Conservation (phyloP, 495 filamentous ascomycete genomes). For the Hypomontagnella submonticulosa region DNA sequence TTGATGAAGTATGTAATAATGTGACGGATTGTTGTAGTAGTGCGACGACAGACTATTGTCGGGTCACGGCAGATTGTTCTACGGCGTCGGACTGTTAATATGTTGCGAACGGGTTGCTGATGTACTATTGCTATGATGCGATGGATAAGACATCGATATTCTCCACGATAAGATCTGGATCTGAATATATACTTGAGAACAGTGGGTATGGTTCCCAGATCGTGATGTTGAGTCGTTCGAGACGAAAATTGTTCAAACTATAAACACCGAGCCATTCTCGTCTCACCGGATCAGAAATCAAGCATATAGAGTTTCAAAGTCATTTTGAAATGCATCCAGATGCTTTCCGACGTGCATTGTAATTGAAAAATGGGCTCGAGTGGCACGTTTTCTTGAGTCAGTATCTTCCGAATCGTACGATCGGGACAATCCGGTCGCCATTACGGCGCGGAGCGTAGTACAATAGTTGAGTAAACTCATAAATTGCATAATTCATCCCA, state of each 20-base stretch:
- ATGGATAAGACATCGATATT: constrained; percentile 7
- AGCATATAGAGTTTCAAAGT: constrained; percentile 31
- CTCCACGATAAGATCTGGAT: constrained; percentile 24
- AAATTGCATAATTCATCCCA: too few relatives aligned
- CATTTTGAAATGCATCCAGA: constrained; percentile 25
- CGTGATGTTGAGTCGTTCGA: constrained; percentile 25
- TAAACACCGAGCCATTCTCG: constrained; percentile 40
- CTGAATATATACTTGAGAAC: constrained; percentile 38
- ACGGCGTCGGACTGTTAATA: constrained; percentile 5
- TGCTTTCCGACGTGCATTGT: constrained; percentile 20
- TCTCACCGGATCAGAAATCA: constrained; percentile 21
- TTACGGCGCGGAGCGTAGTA: constrained; percentile 5
- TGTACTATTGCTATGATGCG: constrained; percentile 24
- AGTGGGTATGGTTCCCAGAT: constrained; percentile 14
- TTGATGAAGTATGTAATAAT: not conserved
- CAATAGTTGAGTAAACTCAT: too few relatives aligned
- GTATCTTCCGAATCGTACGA: constrained; percentile 37
- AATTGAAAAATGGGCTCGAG: constrained; percentile 28
- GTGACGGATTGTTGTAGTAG: not conserved
- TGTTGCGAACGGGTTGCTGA: constrained; percentile 10
- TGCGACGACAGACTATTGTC: constrained; percentile 7
- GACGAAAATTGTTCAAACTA: constrained; percentile 29
- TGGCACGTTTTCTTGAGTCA: constrained; percentile 31
- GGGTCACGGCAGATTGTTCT: constrained; percentile 13
- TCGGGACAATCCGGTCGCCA: constrained; percentile 31